phyloP scores from a whole-genome alignment of 1,284 basidiomycete genomes.

The Tilletia horrida region DNA sequence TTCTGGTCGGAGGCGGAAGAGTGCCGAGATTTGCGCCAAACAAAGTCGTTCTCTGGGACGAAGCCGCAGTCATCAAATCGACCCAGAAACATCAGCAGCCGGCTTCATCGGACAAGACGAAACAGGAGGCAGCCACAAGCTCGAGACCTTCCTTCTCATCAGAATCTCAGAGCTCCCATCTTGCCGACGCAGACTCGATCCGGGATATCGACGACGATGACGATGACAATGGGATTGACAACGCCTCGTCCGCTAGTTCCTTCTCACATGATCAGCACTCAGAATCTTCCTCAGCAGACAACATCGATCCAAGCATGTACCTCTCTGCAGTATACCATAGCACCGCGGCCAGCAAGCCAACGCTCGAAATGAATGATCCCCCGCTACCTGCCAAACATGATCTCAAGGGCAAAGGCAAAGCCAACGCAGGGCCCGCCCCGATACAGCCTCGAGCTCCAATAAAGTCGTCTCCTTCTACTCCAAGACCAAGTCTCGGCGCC shows the following conservation, averaged over 20 bases:
- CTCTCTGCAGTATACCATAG: neutral
- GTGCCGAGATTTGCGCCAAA: slow-evolving; percentile 48
- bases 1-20: slow-evolving; percentile 45
- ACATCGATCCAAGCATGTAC: slow-evolving; percentile 5
- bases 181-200: neutral
- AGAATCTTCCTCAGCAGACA: neutral
- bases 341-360: slow-evolving; percentile 2
- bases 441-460: neutral
- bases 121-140: neutral
- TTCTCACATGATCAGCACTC: neutral
- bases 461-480: no score
- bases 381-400: neutral
- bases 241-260: neutral
- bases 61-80: slow-evolving; percentile 23
- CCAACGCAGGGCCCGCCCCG: neutral
- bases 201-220: neutral
- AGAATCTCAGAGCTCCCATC: no score
- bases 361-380: neutral
- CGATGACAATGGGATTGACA: neutral
- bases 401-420: neutral
- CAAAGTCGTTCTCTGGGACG: slow-evolving; percentile 49
- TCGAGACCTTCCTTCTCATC: neutral
- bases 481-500: neutral
- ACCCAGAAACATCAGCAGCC: neutral
- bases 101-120: neutral